phyloP scores from a whole-genome alignment of 2,329 filamentous ascomycete species.

The Neonectria magnoliae region DNA sequence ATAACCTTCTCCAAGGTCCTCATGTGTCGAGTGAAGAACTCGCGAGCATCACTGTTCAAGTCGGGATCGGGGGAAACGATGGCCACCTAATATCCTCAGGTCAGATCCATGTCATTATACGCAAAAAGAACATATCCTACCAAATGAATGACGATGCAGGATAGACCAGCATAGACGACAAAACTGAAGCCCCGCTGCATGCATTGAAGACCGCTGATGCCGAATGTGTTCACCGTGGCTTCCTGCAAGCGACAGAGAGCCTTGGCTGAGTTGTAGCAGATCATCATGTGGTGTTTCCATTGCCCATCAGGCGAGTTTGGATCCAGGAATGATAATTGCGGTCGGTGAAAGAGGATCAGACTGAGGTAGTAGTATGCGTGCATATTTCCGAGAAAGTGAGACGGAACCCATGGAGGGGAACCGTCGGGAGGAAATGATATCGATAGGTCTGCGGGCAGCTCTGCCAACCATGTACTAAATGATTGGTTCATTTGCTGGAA shows the following conservation, averaged over 20 bases:
- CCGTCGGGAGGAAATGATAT: conserved; percentile 82
- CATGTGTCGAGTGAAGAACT: conserved; percentile 95
- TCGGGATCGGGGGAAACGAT: conserved; percentile 93
- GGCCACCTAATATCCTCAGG: conserved; percentile 71
- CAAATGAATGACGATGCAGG: conserved; percentile 91
- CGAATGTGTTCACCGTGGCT: conserved; percentile 78
- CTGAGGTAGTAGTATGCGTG: conserved; percentile 89
- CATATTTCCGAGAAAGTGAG: conserved; percentile 88
- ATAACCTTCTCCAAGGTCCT: conserved; percentile 88
- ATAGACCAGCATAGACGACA: conserved; percentile 90
- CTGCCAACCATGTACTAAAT: conserved; percentile 79
- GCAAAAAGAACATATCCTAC: conserved; percentile 64
- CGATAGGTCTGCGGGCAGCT: conserved; percentile 81
- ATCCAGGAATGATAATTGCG: conserved; percentile 83
- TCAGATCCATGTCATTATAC: conserved; percentile 11
- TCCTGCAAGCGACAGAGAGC: conserved; percentile 88
- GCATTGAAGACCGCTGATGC: conserved; percentile 82
- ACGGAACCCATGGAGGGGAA: conserved; percentile 83
- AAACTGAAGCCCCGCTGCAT: conserved; percentile 97
- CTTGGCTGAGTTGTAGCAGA: conserved; percentile 87
- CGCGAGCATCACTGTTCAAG: conserved; percentile 82
- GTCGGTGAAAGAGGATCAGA: conserved; percentile 86
- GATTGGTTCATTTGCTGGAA: conserved; percentile 82
- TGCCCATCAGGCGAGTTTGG: conserved; percentile 74
- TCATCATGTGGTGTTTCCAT: conserved; percentile 89